Conservation (phyloP, 306 rosid species). For the Nissolia schottii region DNA sequence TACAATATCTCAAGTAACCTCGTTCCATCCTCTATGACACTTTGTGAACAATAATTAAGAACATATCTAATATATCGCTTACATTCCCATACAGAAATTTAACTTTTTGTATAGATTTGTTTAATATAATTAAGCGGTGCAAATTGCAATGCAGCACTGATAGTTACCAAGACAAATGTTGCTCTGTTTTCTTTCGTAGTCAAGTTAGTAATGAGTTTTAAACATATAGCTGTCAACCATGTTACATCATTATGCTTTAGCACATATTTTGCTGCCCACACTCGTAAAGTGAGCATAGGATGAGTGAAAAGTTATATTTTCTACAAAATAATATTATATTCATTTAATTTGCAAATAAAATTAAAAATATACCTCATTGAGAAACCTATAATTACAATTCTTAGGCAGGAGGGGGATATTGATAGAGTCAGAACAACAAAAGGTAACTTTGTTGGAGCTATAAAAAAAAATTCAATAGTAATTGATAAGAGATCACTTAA, state of each 20-base stretch:
- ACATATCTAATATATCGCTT: too few relatives aligned
- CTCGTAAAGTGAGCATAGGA: background rate
- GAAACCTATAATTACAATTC: background rate
- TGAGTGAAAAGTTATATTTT: background rate
- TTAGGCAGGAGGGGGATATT: background rate
- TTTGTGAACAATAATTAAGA: too few relatives aligned
- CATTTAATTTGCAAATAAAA: background rate
- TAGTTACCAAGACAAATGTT: background rate
- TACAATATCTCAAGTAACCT: too few relatives aligned
- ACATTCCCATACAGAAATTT: too few relatives aligned
- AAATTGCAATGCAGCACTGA: background rate
- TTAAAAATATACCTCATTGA: background rate
- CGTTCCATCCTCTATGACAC: too few relatives aligned
- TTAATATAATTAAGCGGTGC: too few relatives aligned
- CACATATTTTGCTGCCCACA: background rate
- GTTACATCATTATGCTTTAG: background rate
- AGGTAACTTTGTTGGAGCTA: background rate
- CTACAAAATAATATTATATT: background rate
- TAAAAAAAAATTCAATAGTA: background rate
- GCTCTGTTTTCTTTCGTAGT: constrained; percentile 7
- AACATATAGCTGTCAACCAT: constrained; percentile 1
- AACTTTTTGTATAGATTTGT: too few relatives aligned
- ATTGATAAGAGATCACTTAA: background rate
- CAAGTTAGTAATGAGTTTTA: constrained; percentile 9
- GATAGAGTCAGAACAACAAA: too few relatives aligned